Evolutionary conservation across 2,329 filamentous ascomycete species (phyloP).

Genomic region (Colletotrichum sp.): DNA sequence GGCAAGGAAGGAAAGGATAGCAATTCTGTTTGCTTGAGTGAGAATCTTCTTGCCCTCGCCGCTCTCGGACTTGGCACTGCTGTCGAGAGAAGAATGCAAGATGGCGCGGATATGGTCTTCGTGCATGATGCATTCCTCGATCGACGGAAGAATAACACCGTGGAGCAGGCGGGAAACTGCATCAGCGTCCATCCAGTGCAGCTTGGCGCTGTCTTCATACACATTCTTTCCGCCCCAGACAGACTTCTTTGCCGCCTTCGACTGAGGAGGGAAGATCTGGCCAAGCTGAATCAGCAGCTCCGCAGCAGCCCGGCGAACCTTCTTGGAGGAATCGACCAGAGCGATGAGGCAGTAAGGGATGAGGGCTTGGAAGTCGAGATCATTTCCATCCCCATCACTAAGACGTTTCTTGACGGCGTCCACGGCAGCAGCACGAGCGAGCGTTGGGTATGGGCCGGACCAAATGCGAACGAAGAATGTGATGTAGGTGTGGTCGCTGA

Average conservation of each 20-base stretch:
- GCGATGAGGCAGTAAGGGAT: constrained; percentile 82
- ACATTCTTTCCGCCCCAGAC: constrained; percentile 68
- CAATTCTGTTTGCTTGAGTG: constrained; percentile 65
- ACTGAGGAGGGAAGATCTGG: constrained; percentile 45
- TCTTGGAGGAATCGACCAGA: constrained; percentile 76
- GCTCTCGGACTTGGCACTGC: constrained; percentile 42
- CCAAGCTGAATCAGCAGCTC: constrained; percentile 67
- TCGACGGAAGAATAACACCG: constrained; percentile 70
- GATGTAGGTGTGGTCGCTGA: constrained; percentile 70
- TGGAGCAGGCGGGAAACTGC: constrained; percentile 67
- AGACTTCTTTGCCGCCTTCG: constrained; percentile 46
- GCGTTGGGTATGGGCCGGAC: constrained; percentile 72
- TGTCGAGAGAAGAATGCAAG: constrained; percentile 66
- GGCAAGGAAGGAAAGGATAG: constrained; percentile 74
- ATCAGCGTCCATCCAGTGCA: constrained; percentile 64
- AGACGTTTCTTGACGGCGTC: constrained; percentile 66
- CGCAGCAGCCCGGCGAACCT: constrained; percentile 78
- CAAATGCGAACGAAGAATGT: constrained; percentile 80
- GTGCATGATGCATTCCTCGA: constrained; percentile 90
- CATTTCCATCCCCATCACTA: constrained; percentile 51
- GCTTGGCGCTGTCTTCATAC: constrained; percentile 62
- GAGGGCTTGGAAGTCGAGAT: constrained; percentile 75
- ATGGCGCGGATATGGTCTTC: constrained; percentile 70
- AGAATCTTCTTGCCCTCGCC: constrained; percentile 56
- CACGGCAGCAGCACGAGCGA: constrained; percentile 73